Evolutionary conservation across 331 rosid genomes (phyloP).

Genomic region (Dryas integrifolia): DNA sequence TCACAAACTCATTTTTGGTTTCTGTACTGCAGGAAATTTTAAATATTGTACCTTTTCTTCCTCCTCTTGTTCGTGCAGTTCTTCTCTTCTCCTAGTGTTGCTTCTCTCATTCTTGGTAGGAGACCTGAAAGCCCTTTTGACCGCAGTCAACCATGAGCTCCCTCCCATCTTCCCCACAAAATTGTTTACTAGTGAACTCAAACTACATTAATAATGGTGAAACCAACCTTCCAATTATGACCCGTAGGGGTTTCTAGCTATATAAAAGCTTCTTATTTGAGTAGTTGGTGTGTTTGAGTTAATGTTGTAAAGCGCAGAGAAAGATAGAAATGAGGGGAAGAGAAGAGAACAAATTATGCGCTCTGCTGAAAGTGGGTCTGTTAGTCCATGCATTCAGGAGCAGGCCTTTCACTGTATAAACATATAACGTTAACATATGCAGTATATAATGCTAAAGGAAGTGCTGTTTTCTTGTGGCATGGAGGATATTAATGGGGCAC

Average conservation of each 20-base stretch:
- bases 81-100: slow-evolving; percentile 43
- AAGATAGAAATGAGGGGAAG: slow-evolving; percentile 22
- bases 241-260: background rate
- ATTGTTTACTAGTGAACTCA: slow-evolving; percentile 1
- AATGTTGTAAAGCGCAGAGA: slow-evolving; percentile 8
- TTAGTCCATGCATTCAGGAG: slow-evolving; percentile 41
- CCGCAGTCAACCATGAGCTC: slow-evolving; percentile 49
- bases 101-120: slow-evolving; percentile 42
- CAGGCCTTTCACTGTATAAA: slow-evolving; percentile 7
- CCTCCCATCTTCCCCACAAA: slow-evolving; percentile 52
- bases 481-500: slow-evolving; percentile 21
- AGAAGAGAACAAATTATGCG: slow-evolving; percentile 8
- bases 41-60: slow-evolving; percentile 43
- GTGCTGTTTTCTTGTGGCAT: slow-evolving; percentile 36
- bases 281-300: slow-evolving; percentile 35
- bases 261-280: slow-evolving; percentile 5
- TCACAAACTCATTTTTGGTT: too few relatives aligned
- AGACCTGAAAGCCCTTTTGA: slow-evolving; percentile 55
- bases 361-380: slow-evolving; percentile 10
- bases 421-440: slow-evolving; percentile 9
- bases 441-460: slow-evolving; percentile 20
- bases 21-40: too few relatives aligned
- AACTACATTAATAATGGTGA: background rate
- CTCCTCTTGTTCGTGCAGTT: slow-evolving; percentile 37
- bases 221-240: background rate